A percentile compares a stretch with the other conserved stretches of the same genome.
Conservation (phyloP, 768 basidiomycete genomes). For the Arthromyces matolae region DNA sequence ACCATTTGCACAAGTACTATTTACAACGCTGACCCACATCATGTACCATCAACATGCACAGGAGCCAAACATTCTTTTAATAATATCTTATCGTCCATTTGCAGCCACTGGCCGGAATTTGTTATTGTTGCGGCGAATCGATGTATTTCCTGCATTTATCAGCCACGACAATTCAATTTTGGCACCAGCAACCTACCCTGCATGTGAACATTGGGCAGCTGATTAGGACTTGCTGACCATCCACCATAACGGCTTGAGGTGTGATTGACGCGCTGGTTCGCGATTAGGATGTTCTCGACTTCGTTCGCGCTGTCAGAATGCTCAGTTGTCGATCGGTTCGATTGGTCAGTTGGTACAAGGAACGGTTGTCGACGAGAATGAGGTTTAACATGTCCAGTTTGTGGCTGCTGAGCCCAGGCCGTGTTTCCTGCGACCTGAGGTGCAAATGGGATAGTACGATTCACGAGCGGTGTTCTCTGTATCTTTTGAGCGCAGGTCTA, state of each 20-base stretch:
- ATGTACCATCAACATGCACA: constrained; percentile 6
- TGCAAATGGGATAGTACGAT: constrained; percentile 38
- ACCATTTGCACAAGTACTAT: not conserved
- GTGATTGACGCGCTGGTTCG: constrained; percentile 15
- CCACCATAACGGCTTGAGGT: constrained; percentile 27
- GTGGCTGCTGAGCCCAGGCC: constrained; percentile 32
- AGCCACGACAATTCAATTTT: no score
- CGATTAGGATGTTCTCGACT: constrained; percentile 64
- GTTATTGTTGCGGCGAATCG: constrained; percentile 11
- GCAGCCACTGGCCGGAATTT: constrained; percentile 18
- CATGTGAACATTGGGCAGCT: constrained; percentile 20
- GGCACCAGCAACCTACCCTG: constrained; percentile 1
- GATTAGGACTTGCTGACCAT: constrained; percentile 31
- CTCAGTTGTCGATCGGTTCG: constrained; percentile 49
- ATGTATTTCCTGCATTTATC: constrained; percentile 9
- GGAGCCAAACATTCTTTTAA: constrained; percentile 1
- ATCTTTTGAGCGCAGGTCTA: constrained; percentile 37
- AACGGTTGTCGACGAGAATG: constrained; percentile 50
- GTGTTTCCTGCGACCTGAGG: constrained; percentile 20
- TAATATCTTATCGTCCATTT: constrained; percentile 8
- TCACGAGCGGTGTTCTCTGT: constrained; percentile 64
- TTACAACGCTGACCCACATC: constrained; percentile 1
- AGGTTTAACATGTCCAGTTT: constrained; percentile 27
- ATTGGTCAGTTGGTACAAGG: constrained; percentile 33
- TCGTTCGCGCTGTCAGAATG: constrained; percentile 67